These are phyloP conservation scores for Trichosporon inkin DNA, from an alignment of 1,284 basidiomycete genomes.

Conservation along the genomic window DNA sequence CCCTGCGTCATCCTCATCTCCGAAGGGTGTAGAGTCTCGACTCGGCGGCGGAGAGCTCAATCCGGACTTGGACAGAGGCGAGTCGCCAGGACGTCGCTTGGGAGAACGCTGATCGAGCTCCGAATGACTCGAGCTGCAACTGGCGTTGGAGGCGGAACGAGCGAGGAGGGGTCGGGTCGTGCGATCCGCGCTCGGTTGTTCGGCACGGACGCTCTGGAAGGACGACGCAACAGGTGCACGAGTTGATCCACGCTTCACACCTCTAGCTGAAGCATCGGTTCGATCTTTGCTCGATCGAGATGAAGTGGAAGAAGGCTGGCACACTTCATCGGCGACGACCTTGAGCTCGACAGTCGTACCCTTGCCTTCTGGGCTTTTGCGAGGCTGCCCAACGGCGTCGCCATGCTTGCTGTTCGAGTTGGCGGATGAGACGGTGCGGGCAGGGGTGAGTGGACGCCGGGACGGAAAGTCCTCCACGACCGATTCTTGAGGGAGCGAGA, in stretches of 20 bases:
- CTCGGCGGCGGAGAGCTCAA: conserved; percentile 28
- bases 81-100: conserved; percentile 19
- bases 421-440: neutral
- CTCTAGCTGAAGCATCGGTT: conserved; percentile 16
- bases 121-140: conserved; percentile 21
- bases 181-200: neutral
- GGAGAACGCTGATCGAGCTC: conserved; percentile 24
- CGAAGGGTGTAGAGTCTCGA: conserved; percentile 21
- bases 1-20: neutral
- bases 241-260: conserved; percentile 27
- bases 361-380: conserved; percentile 27
- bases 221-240: conserved; percentile 15
- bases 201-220: neutral
- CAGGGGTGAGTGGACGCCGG: neutral
- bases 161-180: neutral
- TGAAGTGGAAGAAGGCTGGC: neutral
- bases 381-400: conserved; percentile 42
- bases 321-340: conserved; percentile 6
- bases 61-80: conserved; percentile 19
- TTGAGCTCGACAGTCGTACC: conserved; percentile 1
- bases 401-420: conserved; percentile 23
- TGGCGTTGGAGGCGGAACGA: conserved; percentile 20
- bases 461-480: neutral
- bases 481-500: neutral
- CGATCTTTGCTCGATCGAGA: neutral